Evolutionary conservation across 768 basidiomycete species (phyloP).

Genomic region (Suillus alpinus): DNA sequence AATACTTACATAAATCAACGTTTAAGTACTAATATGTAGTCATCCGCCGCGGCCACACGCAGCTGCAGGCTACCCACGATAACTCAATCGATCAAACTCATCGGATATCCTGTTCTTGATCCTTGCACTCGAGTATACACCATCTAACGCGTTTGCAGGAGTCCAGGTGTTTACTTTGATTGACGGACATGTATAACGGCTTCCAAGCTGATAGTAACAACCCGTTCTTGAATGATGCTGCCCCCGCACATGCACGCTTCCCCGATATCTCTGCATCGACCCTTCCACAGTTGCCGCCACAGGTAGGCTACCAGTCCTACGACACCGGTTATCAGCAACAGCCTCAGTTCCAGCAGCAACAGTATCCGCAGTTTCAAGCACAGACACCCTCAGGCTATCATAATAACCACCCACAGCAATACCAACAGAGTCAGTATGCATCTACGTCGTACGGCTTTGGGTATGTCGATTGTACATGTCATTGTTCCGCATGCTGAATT

Average conservation of each 20-base stretch:
- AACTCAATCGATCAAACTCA: background rate
- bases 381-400: background rate
- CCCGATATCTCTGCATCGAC: slow-evolving; percentile 52
- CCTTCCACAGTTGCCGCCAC: slow-evolving; percentile 32
- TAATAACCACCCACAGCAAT: slow-evolving; percentile 16
- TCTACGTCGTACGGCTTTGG: slow-evolving; percentile 23
- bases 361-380: slow-evolving; percentile 15
- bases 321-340: slow-evolving; percentile 31
- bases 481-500: background rate
- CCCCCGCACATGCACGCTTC: slow-evolving; percentile 51
- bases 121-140: too few species aligned
- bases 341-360: slow-evolving; percentile 31
- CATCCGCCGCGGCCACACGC: background rate
- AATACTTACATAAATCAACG: too few species aligned
- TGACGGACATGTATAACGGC: background rate
- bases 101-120: background rate
- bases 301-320: slow-evolving; percentile 19
- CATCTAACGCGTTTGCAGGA: background rate
- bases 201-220: slow-evolving; percentile 43
- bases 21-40: background rate
- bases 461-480: slow-evolving; percentile 14
- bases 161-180: background rate
- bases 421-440: slow-evolving; percentile 21
- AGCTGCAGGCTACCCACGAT: background rate
- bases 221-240: slow-evolving; percentile 60